A percentile compares a stretch with the other conserved stretches of the same genome.
Evolutionary conservation across 176 grass and related monocot genomes (phyloP).

Genomic region (Saccharum officinarum): DNA sequence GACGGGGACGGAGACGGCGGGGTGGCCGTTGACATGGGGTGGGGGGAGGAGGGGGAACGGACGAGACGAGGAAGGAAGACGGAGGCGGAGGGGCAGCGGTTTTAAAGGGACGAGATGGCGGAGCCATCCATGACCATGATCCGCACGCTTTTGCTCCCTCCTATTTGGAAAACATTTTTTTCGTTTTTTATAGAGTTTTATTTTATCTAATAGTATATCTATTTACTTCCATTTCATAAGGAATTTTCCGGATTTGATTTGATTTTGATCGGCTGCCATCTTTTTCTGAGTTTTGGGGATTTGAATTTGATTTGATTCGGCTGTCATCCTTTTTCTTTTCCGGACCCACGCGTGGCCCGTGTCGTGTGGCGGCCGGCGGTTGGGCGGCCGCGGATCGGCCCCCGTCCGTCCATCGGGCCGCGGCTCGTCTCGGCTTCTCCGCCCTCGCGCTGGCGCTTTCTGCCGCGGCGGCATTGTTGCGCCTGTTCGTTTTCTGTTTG

Average conservation of each 20-base stretch:
- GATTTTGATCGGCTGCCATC: neutral
- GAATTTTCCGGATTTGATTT: neutral
- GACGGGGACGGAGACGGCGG: neutral
- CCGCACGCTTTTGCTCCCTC: neutral
- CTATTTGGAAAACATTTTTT: neutral
- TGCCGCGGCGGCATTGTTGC: neutral
- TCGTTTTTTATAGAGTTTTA: neutral
- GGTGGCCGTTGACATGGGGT: conserved; percentile 40
- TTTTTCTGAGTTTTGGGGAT: neutral
- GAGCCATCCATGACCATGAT: neutral
- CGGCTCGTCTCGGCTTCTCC: neutral
- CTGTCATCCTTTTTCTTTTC: neutral
- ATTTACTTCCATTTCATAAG: neutral
- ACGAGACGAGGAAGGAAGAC: neutral
- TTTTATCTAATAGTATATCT: neutral
- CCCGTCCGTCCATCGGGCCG: neutral
- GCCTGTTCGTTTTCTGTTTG: neutral
- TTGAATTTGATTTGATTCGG: neutral
- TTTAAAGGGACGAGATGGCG: conserved; percentile 30
- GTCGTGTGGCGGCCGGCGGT: conserved; percentile 1
- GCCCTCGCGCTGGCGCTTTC: neutral
- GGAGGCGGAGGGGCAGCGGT: neutral
- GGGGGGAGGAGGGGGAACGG: neutral
- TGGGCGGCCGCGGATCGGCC: neutral
- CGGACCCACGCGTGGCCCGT: neutral